phyloP scores from a whole-genome alignment of 345 rosid genomes.

The Melaleuca quinquenervia region DNA sequence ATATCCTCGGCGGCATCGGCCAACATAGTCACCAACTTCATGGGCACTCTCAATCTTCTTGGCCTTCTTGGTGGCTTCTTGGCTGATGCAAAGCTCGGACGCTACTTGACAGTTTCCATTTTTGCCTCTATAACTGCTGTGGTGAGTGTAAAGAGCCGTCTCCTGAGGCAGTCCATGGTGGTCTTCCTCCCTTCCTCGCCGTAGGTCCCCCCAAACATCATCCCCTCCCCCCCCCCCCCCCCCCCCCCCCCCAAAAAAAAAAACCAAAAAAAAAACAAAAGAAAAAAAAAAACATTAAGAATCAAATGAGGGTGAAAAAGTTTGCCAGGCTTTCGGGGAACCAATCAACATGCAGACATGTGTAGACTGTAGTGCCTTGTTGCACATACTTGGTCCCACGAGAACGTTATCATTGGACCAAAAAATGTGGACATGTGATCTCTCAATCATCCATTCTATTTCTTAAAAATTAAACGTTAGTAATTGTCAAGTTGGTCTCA shows the following conservation, averaged over 20 bases:
- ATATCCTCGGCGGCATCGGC: slow-evolving; percentile 75
- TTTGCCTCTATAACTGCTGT: slow-evolving; percentile 55
- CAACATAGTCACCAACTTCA: slow-evolving; percentile 71
- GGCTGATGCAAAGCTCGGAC: slow-evolving; percentile 87
- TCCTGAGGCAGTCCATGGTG: not conserved
- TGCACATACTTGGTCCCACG: not conserved
- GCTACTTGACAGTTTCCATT: slow-evolving; percentile 64
- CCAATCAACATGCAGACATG: not conserved
- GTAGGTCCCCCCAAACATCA: not conserved
- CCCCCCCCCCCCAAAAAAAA: no score
- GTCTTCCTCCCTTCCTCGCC: not conserved
- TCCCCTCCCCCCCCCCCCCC: not conserved
- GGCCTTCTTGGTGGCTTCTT: slow-evolving; percentile 88
- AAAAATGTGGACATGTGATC: not conserved
- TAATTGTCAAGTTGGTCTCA: not conserved
- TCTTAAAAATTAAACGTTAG: not conserved
- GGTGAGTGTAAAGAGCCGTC: slow-evolving; percentile 17
- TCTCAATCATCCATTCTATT: not conserved
- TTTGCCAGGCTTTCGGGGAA: not conserved
- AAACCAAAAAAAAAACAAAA: no score
- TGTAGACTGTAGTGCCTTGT: not conserved
- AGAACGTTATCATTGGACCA: not conserved
- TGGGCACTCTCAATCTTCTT: slow-evolving; percentile 84
- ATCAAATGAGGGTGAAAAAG: not conserved
- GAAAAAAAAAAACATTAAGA: no score